These are phyloP conservation scores for Yamadazyma jaroonii DNA, from an alignment of 1,139 yeast genomes.

Conservation along the genomic window DNA sequence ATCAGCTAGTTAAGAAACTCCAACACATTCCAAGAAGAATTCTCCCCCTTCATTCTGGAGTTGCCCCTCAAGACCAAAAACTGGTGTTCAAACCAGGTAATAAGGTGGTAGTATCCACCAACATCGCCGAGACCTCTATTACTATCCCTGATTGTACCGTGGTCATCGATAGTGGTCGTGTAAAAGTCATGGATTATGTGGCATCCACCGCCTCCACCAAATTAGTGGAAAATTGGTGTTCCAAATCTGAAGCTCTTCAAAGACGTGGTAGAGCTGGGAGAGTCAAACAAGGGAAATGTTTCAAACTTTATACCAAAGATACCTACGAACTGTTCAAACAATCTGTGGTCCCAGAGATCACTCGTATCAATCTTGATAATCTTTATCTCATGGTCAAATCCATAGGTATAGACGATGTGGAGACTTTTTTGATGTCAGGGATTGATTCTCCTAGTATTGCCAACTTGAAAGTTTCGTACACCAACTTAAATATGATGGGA, in stretches of 20 bases:
- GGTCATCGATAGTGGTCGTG: slow-evolving; percentile 85
- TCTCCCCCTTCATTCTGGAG: slow-evolving; percentile 84
- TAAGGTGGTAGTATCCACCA: slow-evolving; percentile 87
- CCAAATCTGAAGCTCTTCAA: slow-evolving; percentile 88
- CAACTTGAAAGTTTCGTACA: slow-evolving; percentile 62
- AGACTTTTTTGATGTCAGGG: slow-evolving; percentile 67
- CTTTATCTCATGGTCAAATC: slow-evolving; percentile 80
- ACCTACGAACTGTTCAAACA: slow-evolving; percentile 59
- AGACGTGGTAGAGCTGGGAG: slow-evolving; percentile 99
- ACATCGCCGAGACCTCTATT: slow-evolving; percentile 84
- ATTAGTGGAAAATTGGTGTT: slow-evolving; percentile 81
- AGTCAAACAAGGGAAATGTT: slow-evolving; percentile 78
- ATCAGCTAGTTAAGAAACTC: slow-evolving; percentile 32
- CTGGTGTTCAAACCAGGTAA: slow-evolving; percentile 51
- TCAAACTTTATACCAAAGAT: slow-evolving; percentile 68
- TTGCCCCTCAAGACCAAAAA: slow-evolving; percentile 79
- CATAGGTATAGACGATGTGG: slow-evolving; percentile 78
- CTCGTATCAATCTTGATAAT: slow-evolving; percentile 78
- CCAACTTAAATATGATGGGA: slow-evolving; percentile 66
- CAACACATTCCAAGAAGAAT: slow-evolving; percentile 14
- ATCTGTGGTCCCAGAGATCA: slow-evolving; percentile 87
- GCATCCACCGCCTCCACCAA: slow-evolving; percentile 64
- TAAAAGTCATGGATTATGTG: slow-evolving; percentile 74
- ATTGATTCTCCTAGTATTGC: slow-evolving; percentile 73
- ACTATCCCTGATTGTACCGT: slow-evolving; percentile 94